phyloP scores from a whole-genome alignment of 257 asterid species.

The Leptodermis oblonga region DNA sequence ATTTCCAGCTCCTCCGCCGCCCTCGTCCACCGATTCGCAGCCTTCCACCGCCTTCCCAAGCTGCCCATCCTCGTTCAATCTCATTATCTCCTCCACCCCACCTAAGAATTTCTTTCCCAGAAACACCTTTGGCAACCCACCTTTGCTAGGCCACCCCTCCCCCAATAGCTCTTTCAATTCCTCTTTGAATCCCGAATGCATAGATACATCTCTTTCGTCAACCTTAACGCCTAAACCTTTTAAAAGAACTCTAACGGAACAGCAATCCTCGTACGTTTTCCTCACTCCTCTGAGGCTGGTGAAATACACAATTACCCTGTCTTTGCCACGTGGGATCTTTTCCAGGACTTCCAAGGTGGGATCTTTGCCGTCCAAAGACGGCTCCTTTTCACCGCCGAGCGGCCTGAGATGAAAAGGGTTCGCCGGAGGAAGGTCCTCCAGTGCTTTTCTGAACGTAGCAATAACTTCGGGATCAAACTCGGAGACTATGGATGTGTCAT shows the following conservation, averaged over 20 bases:
- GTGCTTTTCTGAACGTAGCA: slow-evolving; percentile 56
- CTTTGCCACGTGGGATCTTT: slow-evolving; percentile 23
- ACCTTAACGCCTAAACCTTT: slow-evolving; percentile 68
- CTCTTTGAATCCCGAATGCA: slow-evolving; percentile 91
- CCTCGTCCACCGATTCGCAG: slow-evolving; percentile 50
- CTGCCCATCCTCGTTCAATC: slow-evolving; percentile 70
- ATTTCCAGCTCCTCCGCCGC: slow-evolving; percentile 18
- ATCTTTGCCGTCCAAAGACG: slow-evolving; percentile 17
- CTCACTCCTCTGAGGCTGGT: slow-evolving; percentile 89
- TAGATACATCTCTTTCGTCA: slow-evolving; percentile 89
- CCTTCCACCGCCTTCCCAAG: slow-evolving; percentile 61
- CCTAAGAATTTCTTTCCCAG: slow-evolving; percentile 56
- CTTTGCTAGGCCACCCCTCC: slow-evolving; percentile 29
- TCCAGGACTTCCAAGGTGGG: slow-evolving; percentile 21
- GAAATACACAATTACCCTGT: slow-evolving; percentile 60
- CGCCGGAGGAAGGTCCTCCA: slow-evolving; percentile 81
- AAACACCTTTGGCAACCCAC: slow-evolving; percentile 67
- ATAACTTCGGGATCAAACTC: slow-evolving; percentile 82
- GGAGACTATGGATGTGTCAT: slow-evolving; percentile 44
- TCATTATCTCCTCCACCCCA: slow-evolving; percentile 76
- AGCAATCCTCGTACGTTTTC: slow-evolving; percentile 92
- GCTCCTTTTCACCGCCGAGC: slow-evolving; percentile 16
- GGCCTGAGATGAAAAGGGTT: slow-evolving; percentile 62
- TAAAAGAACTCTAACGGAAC: slow-evolving; percentile 63
- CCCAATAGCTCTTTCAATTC: slow-evolving; percentile 67